phyloP scores from a whole-genome alignment of 805 yeast species.

The Candida glaebosa region DNA sequence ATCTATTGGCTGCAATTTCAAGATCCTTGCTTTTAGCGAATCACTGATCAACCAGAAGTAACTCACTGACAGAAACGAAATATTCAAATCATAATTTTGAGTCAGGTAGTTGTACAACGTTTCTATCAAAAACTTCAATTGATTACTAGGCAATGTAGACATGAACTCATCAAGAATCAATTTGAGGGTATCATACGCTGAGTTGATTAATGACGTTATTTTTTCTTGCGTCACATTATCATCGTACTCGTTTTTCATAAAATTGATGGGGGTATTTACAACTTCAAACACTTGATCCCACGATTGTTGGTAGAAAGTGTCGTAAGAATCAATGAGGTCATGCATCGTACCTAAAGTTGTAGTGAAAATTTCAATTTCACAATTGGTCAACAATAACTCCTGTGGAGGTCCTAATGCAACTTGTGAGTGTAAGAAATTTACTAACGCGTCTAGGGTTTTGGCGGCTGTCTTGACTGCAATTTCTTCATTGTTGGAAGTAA shows the following conservation, averaged over 20 bases:
- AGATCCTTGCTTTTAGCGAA: conserved; percentile 34
- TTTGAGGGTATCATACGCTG: conserved; percentile 79
- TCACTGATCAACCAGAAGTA: conserved; percentile 93
- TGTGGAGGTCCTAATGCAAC: conserved; percentile 34
- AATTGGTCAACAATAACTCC: conserved; percentile 47
- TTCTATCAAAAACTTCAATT: conserved; percentile 63
- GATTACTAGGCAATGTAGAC: conserved; percentile 63
- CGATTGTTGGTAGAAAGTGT: conserved; percentile 52
- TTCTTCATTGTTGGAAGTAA: conserved; percentile 19
- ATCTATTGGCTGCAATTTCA: conserved; percentile 1
- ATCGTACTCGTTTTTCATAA: conserved; percentile 13
- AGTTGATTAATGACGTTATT: conserved; percentile 49
- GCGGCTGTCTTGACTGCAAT: conserved; percentile 36
- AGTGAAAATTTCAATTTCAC: conserved; percentile 67
- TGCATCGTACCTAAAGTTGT: conserved; percentile 61
- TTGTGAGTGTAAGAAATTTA: conserved; percentile 41
- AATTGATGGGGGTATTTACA: conserved; percentile 53
- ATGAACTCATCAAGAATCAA: conserved; percentile 84
- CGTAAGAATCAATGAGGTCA: conserved; percentile 75
- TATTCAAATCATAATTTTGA: conserved; percentile 74
- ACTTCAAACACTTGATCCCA: conserved; percentile 76
- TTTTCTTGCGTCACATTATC: conserved; percentile 43
- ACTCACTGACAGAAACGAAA: conserved; percentile 86
- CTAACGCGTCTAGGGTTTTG: conserved; percentile 48
- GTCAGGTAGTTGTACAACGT: conserved; percentile 67